A percentile compares a stretch with the other conserved stretches of the same genome.
phyloP scores from a whole-genome alignment of 208 protist genomes.

The Trypanosoma avium region DNA sequence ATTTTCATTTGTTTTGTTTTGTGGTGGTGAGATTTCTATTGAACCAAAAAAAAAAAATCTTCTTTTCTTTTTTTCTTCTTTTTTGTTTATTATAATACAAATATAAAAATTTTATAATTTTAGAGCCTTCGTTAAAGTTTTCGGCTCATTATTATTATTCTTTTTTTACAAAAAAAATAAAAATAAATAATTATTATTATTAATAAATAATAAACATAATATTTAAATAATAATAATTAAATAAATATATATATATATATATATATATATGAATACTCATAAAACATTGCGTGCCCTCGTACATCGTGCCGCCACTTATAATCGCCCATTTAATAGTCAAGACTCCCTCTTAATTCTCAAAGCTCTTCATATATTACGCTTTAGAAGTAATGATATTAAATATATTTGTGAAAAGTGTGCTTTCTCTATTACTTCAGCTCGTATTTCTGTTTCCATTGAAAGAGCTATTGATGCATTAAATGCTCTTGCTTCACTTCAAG shows the following conservation, averaged over 20 bases:
- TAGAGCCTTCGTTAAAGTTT: neutral
- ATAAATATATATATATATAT: constrained; percentile 4
- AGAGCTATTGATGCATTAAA: constrained; percentile 51
- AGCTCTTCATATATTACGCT: constrained; percentile 41
- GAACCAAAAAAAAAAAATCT: neutral
- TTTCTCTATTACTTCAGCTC: constrained; percentile 51
- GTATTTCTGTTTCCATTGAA: constrained; percentile 25
- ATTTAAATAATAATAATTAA: neutral
- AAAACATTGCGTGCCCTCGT: constrained; percentile 29
- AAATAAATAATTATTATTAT: no score
- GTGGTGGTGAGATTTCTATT: no score
- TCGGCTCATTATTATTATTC: neutral
- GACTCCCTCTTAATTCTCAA: constrained; percentile 60
- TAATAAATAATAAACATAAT: no score
- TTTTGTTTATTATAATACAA: neutral
- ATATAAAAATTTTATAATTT: neutral
- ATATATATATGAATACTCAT: neutral
- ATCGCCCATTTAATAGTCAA: constrained; percentile 48
- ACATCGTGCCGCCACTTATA: constrained; percentile 37
- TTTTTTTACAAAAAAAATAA: no score
- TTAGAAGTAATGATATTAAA: constrained; percentile 36
- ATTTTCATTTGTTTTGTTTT: no score
- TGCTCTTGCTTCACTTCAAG: constrained; percentile 46
- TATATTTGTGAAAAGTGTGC: constrained; percentile 56
- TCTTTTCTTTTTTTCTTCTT: neutral